Conservation (phyloP, 1,284 basidiomycete genomes). For the Heterobasidion occidentale region DNA sequence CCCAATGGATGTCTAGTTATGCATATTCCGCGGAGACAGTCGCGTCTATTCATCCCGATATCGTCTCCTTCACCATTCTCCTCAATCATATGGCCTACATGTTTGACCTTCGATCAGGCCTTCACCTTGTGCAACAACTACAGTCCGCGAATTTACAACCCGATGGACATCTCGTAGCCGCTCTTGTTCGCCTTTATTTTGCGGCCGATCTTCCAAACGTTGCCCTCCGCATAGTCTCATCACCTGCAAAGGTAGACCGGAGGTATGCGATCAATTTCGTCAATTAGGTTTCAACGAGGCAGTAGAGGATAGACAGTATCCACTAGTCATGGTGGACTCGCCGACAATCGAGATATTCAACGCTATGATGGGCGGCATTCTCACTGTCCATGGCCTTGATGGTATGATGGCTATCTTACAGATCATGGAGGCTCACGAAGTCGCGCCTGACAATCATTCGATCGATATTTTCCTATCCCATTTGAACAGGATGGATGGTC, state of each 20-base stretch:
- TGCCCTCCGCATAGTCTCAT: conserved; percentile 42
- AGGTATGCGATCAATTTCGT: neutral
- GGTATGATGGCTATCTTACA: conserved; percentile 35
- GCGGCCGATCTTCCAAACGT: conserved; percentile 32
- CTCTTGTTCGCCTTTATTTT: conserved; percentile 50
- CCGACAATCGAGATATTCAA: conserved; percentile 52
- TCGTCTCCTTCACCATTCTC: conserved; percentile 56
- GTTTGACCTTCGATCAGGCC: conserved; percentile 35
- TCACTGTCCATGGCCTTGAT: conserved; percentile 38
- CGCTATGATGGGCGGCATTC: conserved; percentile 40
- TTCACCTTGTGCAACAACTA: conserved; percentile 43
- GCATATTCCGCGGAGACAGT: conserved; percentile 17
- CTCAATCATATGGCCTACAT: conserved; percentile 47
- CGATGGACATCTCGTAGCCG: conserved; percentile 37
- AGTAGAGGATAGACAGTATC: neutral
- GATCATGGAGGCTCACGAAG: conserved; percentile 42
- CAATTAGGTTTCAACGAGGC: neutral
- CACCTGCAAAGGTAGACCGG: conserved; percentile 32
- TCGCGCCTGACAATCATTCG: conserved; percentile 46
- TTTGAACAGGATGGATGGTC: conserved; percentile 32
- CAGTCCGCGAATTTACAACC: conserved; percentile 30
- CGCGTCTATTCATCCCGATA: conserved; percentile 27
- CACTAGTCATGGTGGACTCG: conserved; percentile 1
- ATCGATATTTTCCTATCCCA: conserved; percentile 44
- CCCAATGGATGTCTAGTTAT: neutral